These are phyloP conservation scores for Lolium perenne DNA, from an alignment of 176 grass and related monocot genomes.

Conservation along the genomic window DNA sequence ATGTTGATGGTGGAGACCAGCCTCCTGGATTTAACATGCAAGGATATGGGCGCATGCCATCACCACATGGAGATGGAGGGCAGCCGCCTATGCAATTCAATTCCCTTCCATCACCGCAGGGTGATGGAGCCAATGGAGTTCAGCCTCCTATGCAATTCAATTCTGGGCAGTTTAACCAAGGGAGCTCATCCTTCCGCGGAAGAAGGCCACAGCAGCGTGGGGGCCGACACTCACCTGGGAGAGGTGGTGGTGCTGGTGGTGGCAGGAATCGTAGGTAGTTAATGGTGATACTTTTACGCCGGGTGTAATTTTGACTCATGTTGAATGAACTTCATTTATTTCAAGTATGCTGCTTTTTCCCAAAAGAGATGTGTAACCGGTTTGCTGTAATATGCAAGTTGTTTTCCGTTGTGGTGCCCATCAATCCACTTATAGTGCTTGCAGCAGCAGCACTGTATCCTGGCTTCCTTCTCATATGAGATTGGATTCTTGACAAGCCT, in stretches of 20 bases:
- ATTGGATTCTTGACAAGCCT: too few relatives aligned
- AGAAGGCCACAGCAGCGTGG: slow-evolving; percentile 57
- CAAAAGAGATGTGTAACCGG: not conserved
- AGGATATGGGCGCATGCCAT: slow-evolving; percentile 10
- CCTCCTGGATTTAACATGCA: slow-evolving; percentile 18
- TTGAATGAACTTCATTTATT: not conserved
- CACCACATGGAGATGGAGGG: not conserved
- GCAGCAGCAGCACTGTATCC: not conserved
- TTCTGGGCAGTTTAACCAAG: slow-evolving; percentile 51
- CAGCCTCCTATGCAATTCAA: slow-evolving; percentile 37
- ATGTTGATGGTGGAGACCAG: slow-evolving; percentile 24
- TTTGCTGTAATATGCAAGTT: not conserved
- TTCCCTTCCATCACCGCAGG: not conserved
- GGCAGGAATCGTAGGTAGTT: slow-evolving; percentile 47
- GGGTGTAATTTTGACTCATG: slow-evolving; percentile 30
- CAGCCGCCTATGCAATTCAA: slow-evolving; percentile 28
- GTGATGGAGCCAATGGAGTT: slow-evolving; percentile 24
- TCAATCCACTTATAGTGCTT: not conserved
- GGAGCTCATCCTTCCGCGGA: slow-evolving; percentile 58
- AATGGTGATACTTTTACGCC: not conserved
- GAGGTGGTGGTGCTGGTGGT: slow-evolving; percentile 52
- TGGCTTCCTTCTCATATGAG: too few relatives aligned
- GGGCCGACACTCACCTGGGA: slow-evolving; percentile 51
- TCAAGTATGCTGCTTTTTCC: not conserved
- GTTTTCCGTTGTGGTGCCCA: not conserved